phyloP scores from a whole-genome alignment of 257 asterid species.

The Penstemon davidsonii region DNA sequence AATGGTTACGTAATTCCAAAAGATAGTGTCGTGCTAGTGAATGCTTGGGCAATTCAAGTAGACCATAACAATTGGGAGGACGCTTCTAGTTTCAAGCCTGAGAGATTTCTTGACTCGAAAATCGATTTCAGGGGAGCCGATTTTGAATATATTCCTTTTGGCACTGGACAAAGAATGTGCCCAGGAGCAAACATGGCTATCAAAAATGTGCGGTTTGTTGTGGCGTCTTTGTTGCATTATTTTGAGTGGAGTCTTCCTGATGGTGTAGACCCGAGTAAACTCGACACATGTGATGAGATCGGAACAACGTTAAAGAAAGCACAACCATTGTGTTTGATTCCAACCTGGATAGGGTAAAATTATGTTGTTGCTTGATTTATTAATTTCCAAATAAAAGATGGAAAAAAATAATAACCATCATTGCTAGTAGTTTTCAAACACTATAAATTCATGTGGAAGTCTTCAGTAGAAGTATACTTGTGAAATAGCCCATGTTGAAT shows the following conservation, averaged over 20 bases:
- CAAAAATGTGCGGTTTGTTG: not conserved
- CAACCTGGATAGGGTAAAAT: too few species aligned
- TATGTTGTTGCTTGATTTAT: too few species aligned
- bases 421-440: too few species aligned
- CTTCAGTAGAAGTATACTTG: too few species aligned
- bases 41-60: slow-evolving; percentile 27
- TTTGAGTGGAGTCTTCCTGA: slow-evolving; percentile 4
- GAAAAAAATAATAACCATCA: too few species aligned
- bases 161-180: not conserved
- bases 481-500: too few species aligned
- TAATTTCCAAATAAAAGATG: too few species aligned
- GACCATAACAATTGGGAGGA: slow-evolving; percentile 22
- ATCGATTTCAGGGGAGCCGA: not conserved
- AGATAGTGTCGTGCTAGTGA: slow-evolving; percentile 26
- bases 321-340: too few species aligned
- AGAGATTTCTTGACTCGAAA: not conserved
- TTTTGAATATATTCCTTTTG: not conserved
- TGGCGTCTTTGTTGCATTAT: not conserved
- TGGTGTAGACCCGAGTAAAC: not conserved
- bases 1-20: slow-evolving; percentile 25
- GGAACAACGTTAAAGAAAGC: too few species aligned
- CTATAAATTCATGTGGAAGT: too few species aligned
- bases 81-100: slow-evolving; percentile 15
- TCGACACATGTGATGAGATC: not conserved
- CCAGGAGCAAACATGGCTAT: not conserved